phyloP scores from a whole-genome alignment of 73 alveolate species.

The Paramecium primaurelia region DNA sequence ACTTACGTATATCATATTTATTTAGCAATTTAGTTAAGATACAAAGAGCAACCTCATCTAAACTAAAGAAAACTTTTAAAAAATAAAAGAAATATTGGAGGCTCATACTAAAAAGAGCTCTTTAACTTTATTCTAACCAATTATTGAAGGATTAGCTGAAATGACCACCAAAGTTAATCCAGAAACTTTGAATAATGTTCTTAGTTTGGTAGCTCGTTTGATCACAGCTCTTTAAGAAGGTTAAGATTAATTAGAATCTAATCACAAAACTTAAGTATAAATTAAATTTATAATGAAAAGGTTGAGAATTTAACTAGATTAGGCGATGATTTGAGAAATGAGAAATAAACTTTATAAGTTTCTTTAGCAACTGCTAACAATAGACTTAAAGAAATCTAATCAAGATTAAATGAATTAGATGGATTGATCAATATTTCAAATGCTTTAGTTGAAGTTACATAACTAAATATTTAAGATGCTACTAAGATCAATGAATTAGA shows the following conservation, averaged over 20 bases:
- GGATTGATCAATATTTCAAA: constrained; percentile 38
- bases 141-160: constrained; percentile 52
- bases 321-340: constrained; percentile 1
- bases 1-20: neutral
- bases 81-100: constrained; percentile 30
- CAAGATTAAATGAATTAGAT: constrained; percentile 49
- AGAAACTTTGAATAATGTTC: constrained; percentile 35
- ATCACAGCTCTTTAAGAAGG: constrained; percentile 42
- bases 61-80: constrained; percentile 46
- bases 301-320: constrained; percentile 46
- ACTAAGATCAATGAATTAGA: neutral
- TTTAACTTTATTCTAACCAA: constrained; percentile 28
- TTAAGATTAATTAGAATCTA: constrained; percentile 24
- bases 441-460: constrained; percentile 38
- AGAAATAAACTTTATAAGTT: constrained; percentile 11
- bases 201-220: constrained; percentile 26
- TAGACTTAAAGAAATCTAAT: constrained; percentile 37
- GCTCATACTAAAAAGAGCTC: constrained; percentile 33
- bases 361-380: constrained; percentile 40
- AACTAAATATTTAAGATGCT: constrained; percentile 7
- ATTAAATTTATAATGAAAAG: neutral
- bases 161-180: constrained; percentile 47
- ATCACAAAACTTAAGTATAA: constrained; percentile 1
- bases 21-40: neutral
- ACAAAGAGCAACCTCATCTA: constrained; percentile 34